phyloP scores from a whole-genome alignment of 2,329 filamentous ascomycete species.

The Plenodomus biglobosus region DNA sequence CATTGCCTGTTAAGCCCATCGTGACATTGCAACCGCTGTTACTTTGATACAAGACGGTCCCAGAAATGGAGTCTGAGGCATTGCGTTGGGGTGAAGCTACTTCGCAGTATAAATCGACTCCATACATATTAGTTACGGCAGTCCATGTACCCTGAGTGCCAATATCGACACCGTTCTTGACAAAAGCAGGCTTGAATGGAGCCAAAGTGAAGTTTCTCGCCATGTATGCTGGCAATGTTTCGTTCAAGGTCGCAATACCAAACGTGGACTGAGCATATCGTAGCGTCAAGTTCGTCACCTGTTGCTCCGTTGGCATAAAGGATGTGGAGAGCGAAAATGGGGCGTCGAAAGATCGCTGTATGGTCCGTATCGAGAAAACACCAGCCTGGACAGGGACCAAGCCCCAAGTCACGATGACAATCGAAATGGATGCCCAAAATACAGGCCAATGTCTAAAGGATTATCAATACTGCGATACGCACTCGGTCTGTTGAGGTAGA shows the following conservation, averaged over 20 bases:
- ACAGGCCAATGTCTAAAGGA: conserved; percentile 56
- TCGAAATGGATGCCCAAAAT: conserved; percentile 51
- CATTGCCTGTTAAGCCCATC: too few relatives aligned
- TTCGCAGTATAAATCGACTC: conserved; percentile 41
- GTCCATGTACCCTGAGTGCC: conserved; percentile 27
- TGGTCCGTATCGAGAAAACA: conserved; percentile 49
- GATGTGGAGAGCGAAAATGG: too few relatives aligned
- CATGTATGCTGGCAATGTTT: conserved; percentile 50
- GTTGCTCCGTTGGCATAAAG: too few relatives aligned
- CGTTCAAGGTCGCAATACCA: conserved; percentile 51
- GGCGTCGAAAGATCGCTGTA: conserved; percentile 17
- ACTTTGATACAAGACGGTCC: too few relatives aligned
- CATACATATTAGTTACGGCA: conserved; percentile 34
- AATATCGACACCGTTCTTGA: conserved; percentile 3
- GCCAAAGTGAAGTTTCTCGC: conserved; percentile 47
- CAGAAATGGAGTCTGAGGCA: too few relatives aligned
- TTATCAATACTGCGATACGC: conserved; percentile 4
- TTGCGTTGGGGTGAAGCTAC: neutral
- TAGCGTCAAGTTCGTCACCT: conserved; percentile 35
- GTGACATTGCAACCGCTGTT: too few relatives aligned
- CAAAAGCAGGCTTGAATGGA: conserved; percentile 50
- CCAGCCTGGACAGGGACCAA: conserved; percentile 59
- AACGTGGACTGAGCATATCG: conserved; percentile 47
- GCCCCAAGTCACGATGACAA: conserved; percentile 58
- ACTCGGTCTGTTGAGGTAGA: too few relatives aligned